phyloP scores from a whole-genome alignment of 768 basidiomycete species.

The Wakefieldia striispora region DNA sequence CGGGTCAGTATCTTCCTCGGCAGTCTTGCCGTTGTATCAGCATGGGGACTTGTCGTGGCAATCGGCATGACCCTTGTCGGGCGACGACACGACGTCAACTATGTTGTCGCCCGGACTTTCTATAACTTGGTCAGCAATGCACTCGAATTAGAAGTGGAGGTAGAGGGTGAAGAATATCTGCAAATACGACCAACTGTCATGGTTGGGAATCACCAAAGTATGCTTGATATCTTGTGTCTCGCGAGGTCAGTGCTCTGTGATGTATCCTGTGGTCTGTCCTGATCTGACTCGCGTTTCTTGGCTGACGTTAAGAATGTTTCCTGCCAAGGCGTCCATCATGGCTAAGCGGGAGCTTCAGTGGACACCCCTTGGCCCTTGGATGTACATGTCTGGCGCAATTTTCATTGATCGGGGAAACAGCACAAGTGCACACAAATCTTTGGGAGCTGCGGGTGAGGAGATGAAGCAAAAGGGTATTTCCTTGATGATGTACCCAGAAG shows the following conservation, averaged over 20 bases:
- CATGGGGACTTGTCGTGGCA: conserved; percentile 68
- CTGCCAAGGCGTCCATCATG: conserved; percentile 80
- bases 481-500: conserved; percentile 96
- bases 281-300: conserved; percentile 3
- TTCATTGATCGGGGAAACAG: conserved; percentile 89
- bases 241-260: conserved; percentile 56
- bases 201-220: conserved; percentile 91
- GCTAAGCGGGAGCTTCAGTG: conserved; percentile 88
- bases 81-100: conserved; percentile 76
- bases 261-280: conserved; percentile 13
- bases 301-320: conserved; percentile 62
- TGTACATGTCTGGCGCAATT: conserved; percentile 85
- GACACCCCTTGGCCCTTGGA: conserved; percentile 87
- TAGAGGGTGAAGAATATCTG: conserved; percentile 88
- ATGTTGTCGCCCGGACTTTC: conserved; percentile 80
- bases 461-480: conserved; percentile 74
- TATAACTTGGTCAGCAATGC: conserved; percentile 62
- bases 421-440: conserved; percentile 66
- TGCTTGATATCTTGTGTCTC: conserved; percentile 82
- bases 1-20: conserved; percentile 71
- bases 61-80: conserved; percentile 66
- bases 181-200: conserved; percentile 68
- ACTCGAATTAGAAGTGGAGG: conserved; percentile 64
- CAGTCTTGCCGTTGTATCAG: conserved; percentile 65
- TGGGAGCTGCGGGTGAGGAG: conserved; percentile 71